These are phyloP conservation scores for Boletus huronensis DNA, from an alignment of 768 basidiomycete genomes.

Conservation along the genomic window DNA sequence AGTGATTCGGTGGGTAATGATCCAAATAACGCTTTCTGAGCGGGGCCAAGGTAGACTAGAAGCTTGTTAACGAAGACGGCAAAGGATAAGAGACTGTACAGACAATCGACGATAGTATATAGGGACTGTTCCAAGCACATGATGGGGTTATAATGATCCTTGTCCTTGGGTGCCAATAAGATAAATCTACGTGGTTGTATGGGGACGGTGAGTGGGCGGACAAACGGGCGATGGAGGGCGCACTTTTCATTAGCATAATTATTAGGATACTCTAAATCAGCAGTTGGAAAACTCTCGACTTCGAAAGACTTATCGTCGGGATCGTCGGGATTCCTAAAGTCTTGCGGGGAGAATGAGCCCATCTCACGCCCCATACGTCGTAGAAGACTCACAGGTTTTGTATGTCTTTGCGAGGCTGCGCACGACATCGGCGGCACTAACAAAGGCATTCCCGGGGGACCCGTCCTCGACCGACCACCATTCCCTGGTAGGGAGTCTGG, in stretches of 20 bases:
- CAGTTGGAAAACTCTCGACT: constrained; percentile 58
- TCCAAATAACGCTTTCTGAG: constrained; percentile 65
- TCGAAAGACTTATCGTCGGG: constrained; percentile 61
- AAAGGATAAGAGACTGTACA: constrained; percentile 23
- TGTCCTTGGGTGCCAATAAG: constrained; percentile 76
- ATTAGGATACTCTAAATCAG: constrained; percentile 79
- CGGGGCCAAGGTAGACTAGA: constrained; percentile 63
- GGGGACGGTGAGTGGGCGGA: background rate
- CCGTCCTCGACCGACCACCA: constrained; percentile 56
- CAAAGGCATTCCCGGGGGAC: constrained; percentile 45
- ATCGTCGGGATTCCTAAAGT: constrained; percentile 67
- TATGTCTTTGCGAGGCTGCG: constrained; percentile 61
- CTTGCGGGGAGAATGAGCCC: constrained; percentile 36
- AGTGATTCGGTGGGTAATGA: constrained; percentile 48
- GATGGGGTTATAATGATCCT: constrained; percentile 84
- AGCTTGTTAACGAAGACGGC: constrained; percentile 8
- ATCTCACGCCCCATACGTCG: background rate
- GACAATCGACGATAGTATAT: constrained; percentile 70
- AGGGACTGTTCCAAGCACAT: constrained; percentile 72
- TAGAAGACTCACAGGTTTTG: constrained; percentile 54
- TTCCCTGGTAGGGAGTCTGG: constrained; percentile 29
- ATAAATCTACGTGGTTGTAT: constrained; percentile 61
- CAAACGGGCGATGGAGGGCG: constrained; percentile 6
- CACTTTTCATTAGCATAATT: constrained; percentile 65
- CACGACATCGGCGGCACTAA: constrained; percentile 67